Conservation (phyloP, 805 yeast species). For the Jamesozyma jinghongensis region DNA sequence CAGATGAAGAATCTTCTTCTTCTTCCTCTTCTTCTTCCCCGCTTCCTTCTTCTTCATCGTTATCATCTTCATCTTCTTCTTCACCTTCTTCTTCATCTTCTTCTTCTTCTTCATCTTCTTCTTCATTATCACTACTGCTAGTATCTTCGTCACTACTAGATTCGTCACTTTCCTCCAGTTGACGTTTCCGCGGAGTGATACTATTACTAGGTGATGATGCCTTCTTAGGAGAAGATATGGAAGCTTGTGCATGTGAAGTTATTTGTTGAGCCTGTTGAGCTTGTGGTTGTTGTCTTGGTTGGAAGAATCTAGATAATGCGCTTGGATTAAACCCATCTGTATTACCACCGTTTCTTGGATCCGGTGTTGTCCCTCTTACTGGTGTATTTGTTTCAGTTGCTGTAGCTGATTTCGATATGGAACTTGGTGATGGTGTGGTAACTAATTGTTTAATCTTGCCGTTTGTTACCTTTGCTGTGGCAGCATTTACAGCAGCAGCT, state of each 20-base stretch:
- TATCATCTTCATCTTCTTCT: constrained; percentile 37
- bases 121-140: constrained; percentile 12
- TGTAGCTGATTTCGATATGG: not conserved
- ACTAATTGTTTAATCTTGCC: constrained; percentile 41
- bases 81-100: constrained; percentile 36
- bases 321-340: constrained; percentile 27
- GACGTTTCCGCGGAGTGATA: constrained; percentile 19
- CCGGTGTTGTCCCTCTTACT: not conserved
- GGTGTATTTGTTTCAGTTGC: not conserved
- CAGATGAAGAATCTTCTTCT: not conserved
- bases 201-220: not conserved
- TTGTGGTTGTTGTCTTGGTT: constrained; percentile 24
- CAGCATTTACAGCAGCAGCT: constrained; percentile 73
- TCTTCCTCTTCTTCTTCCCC: constrained; percentile 35
- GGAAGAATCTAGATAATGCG: constrained; percentile 30
- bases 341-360: not conserved
- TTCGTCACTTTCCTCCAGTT: constrained; percentile 8
- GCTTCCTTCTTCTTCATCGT: constrained; percentile 42
- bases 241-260: constrained; percentile 11
- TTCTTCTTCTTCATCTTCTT: constrained; percentile 33
- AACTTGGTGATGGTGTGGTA: constrained; percentile 19
- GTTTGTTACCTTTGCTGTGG: constrained; percentile 53
- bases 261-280: constrained; percentile 16
- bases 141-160: constrained; percentile 6
- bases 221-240: constrained; percentile 9